Evolutionary conservation across 2,329 filamentous ascomycete species (phyloP), one percentile per base, ranked within the genome.

Genomic region (Paracorniculantispora psalliotae): DNA sequence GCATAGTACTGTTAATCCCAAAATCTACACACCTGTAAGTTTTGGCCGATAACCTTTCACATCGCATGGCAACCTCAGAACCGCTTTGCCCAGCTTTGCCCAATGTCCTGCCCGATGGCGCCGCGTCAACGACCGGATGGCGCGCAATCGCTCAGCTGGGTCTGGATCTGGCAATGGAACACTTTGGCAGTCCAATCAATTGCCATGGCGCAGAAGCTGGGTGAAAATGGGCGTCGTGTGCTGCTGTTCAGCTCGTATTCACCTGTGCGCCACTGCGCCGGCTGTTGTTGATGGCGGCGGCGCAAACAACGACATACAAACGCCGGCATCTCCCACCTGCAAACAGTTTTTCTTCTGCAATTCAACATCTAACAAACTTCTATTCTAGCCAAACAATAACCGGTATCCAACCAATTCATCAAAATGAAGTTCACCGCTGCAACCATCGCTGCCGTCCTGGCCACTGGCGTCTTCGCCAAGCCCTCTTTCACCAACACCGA

Each of bases 361-460:
- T 4, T 6, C 1, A 0, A 5, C 17, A 23, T 15, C 41, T 51
- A 12, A 59, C 17, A 33, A 9, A 5, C 15, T 3, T 17, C 21
- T 39, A 47, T 19, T 26, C 28, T 19, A 59, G 46, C 37, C 25
- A 10, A 39, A 10, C 35, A 19, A 21, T 30, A 43, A 25, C 21
- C 25, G 19, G 15, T 7, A 39, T 30, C 43, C 41, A 15, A 23
- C 46, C 33, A n/a, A 28, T 19, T 51, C 15, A 35, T 69, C 69
- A 72, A 65, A 61, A 75, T 75, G 72, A 73, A 74, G 71, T 71
- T 67, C 65, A 68, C 71, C 55, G 30, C 69, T 64, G 67, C 64
- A 64, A 61, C 67, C 46, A 48, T 59, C 37, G 59, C 57, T 49
- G 51, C 61, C 35, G 41, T 53, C 64, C 51, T 72, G 46, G 70